These are phyloP conservation scores for Hanseniaspora jakobsenii DNA, from an alignment of 805 yeast species.

Conservation along the genomic window DNA sequence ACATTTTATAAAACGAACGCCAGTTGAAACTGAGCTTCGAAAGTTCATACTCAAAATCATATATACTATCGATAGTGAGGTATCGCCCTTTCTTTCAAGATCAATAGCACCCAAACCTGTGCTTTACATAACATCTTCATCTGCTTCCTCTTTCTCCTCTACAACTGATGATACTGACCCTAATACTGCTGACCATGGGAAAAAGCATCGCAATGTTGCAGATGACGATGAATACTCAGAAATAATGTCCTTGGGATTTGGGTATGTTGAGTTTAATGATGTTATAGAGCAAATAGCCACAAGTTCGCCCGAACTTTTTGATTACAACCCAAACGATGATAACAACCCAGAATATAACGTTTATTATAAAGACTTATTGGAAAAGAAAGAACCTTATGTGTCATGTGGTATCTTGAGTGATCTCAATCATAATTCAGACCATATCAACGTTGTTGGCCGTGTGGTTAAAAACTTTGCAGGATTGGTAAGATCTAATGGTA, in stretches of 20 bases:
- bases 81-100: slow-evolving; percentile 26
- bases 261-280: slow-evolving; percentile 23
- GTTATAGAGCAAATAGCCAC: slow-evolving; percentile 25
- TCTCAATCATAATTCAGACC: slow-evolving; percentile 23
- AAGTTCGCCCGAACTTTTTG: slow-evolving; percentile 28
- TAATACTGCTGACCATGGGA: background rate
- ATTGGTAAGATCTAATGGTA: slow-evolving; percentile 21
- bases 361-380: slow-evolving; percentile 28
- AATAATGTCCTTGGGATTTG: slow-evolving; percentile 19
- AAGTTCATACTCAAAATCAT: slow-evolving; percentile 27
- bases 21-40: background rate
- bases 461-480: slow-evolving; percentile 30
- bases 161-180: too few relatives aligned
- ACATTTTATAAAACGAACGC: background rate
- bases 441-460: slow-evolving; percentile 25
- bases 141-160: too few relatives aligned
- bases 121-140: slow-evolving; percentile 18
- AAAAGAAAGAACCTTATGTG: slow-evolving; percentile 28
- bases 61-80: slow-evolving; percentile 25
- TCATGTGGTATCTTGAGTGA: slow-evolving; percentile 27
- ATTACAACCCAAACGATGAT: background rate
- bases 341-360: slow-evolving; percentile 24
- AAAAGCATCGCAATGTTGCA: background rate
- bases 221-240: background rate
- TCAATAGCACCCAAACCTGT: slow-evolving; percentile 24